Conservation (phyloP, 1,284 basidiomycete species). For the Fistulinella cinereoalba region DNA sequence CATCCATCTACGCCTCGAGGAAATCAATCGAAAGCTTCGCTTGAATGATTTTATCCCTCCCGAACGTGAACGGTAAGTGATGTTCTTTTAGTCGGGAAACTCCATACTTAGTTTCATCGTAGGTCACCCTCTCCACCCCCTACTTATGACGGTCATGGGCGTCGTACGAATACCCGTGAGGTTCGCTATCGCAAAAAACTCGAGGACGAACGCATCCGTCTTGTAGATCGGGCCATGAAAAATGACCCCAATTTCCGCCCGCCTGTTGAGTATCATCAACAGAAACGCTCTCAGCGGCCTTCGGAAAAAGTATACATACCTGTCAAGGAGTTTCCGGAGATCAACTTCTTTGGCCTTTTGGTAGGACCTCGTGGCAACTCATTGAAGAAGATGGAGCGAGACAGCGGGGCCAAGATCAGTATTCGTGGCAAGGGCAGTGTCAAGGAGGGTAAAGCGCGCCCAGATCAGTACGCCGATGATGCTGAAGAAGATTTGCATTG, state of each 20-base stretch:
- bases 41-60: conserved; percentile 95
- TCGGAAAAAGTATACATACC: conserved; percentile 99
- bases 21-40: conserved; percentile 93
- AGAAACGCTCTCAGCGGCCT: conserved; percentile 86
- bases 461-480: conserved; percentile 91
- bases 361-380: conserved; percentile 99
- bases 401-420: conserved; percentile 97
- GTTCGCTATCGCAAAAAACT: conserved; percentile 97
- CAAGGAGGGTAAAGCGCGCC: conserved; percentile 96
- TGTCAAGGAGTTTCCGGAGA: conserved; percentile 99
- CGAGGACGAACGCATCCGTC: conserved; percentile 91
- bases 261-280: conserved; percentile 93
- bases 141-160: conserved; percentile 95
- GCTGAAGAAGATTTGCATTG: conserved; percentile 99
- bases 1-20: conserved; percentile 91
- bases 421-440: conserved; percentile 98
- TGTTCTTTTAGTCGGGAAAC: not conserved
- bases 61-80: conserved; percentile 79
- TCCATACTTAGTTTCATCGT: conserved; percentile 20
- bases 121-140: conserved; percentile 96
- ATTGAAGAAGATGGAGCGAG: conserved; percentile 98
- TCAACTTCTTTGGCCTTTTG: conserved; percentile 98
- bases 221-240: conserved; percentile 96
- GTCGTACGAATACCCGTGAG: conserved; percentile 97
- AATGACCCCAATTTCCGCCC: conserved; percentile 97